Conservation (phyloP, 768 basidiomycete genomes). For the Suillus americanus region DNA sequence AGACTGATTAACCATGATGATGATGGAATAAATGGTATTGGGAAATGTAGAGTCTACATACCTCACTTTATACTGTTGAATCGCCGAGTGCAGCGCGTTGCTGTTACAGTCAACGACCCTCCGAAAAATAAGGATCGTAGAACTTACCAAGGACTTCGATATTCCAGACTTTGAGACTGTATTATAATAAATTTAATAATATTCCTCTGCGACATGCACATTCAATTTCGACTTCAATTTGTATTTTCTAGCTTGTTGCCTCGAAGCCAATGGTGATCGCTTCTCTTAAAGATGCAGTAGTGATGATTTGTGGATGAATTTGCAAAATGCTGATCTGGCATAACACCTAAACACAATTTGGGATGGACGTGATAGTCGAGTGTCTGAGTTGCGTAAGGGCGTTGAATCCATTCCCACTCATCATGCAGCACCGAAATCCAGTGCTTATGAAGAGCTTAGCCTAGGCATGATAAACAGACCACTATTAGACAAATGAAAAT, state of each 20-base stretch:
- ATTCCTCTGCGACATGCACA: neutral
- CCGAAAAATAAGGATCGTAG: too few species aligned
- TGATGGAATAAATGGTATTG: too few species aligned
- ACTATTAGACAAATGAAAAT: neutral
- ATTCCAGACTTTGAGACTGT: neutral
- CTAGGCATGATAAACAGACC: neutral
- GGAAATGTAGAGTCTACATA: too few species aligned
- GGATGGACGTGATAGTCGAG: neutral
- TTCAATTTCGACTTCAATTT: neutral
- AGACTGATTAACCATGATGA: too few species aligned
- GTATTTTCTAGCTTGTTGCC: neutral
- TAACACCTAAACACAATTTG: too few species aligned
- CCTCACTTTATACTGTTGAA: too few species aligned
- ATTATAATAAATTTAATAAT: too few species aligned
- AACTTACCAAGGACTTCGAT: neutral
- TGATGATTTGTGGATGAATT: neutral
- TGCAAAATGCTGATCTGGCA: too few species aligned
- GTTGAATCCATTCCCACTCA: neutral
- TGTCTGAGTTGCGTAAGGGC: neutral
- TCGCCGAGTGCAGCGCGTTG: too few species aligned
- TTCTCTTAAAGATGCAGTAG: neutral
- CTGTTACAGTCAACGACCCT: too few species aligned
- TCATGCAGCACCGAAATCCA: neutral
- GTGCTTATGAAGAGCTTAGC: neutral
- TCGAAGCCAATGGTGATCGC: too few species aligned